Evolutionary conservation across 352 stramenopile genomes (phyloP).

Genomic region (Halophytophthora polymorphica): DNA sequence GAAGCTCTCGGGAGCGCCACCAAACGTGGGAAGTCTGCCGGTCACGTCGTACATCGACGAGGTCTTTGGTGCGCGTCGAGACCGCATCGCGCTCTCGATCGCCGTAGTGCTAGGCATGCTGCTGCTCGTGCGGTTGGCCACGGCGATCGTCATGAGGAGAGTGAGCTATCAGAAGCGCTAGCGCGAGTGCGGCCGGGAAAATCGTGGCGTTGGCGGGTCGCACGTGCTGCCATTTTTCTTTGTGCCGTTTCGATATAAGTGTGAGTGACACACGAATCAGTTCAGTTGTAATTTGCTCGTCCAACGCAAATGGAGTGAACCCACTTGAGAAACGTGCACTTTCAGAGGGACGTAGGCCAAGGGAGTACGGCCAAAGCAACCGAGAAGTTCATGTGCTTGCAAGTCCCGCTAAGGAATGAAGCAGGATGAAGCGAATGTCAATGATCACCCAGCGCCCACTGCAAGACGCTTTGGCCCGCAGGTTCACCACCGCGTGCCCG

Average conservation of each 20-base stretch:
- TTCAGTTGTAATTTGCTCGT: not conserved
- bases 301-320: not conserved
- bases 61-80: constrained; percentile 53
- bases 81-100: constrained; percentile 43
- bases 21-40: constrained; percentile 31
- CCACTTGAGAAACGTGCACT: not conserved
- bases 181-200: constrained; percentile 2
- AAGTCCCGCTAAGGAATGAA: too few species aligned
- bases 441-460: too few species aligned
- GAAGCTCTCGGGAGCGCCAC: constrained; percentile 43
- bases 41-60: constrained; percentile 56
- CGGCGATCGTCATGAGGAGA: constrained; percentile 46
- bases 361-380: too few species aligned
- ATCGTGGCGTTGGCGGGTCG: too few species aligned
- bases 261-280: not conserved
- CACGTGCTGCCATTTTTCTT: not conserved
- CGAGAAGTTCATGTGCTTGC: too few species aligned
- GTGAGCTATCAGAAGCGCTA: constrained; percentile 67
- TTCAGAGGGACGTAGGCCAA: too few species aligned
- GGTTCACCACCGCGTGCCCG: too few species aligned
- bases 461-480: too few species aligned
- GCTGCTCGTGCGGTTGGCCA: constrained; percentile 47
- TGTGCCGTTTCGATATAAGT: not conserved
- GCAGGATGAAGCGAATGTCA: too few species aligned
- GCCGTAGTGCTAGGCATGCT: constrained; percentile 47